Percentiles rank a stretch among this genome's conserved stretches.
Evolutionary conservation across 495 filamentous ascomycete genomes (phyloP).

Genomic region (Parmelia sp.): DNA sequence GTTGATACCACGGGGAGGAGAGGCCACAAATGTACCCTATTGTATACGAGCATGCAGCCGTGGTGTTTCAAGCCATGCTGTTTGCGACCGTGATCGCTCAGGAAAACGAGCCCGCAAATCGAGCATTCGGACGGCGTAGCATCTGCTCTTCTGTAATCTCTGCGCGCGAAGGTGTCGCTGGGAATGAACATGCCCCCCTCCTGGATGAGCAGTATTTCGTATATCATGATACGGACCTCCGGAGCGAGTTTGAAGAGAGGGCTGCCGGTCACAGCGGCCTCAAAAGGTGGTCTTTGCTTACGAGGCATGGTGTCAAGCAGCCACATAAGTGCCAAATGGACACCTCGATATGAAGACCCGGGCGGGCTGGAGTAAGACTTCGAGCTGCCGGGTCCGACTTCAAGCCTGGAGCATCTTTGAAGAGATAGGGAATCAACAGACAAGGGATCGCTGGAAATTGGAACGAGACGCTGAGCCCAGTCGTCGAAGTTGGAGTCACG

Average conservation of each 20-base stretch:
- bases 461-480: neutral
- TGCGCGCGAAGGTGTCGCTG: neutral
- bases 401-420: neutral
- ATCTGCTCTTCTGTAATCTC: neutral
- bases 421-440: neutral
- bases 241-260: neutral
- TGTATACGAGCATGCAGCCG: no score
- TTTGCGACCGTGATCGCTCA: neutral
- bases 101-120: neutral
- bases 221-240: slow-evolving; percentile 8
- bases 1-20: neutral
- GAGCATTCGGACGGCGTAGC: neutral
- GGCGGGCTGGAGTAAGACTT: neutral
- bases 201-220: neutral
- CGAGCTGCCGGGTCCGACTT: neutral
- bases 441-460: neutral
- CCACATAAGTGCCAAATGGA: neutral
- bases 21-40: no score
- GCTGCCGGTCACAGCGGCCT: neutral
- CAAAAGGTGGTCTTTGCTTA: neutral
- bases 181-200: neutral
- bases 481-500: no score
- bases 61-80: neutral
- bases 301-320: slow-evolving; percentile 1
- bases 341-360: neutral